Conservation (phyloP, 2,329 filamentous ascomycete genomes). For the Neoascochyta sp. region DNA sequence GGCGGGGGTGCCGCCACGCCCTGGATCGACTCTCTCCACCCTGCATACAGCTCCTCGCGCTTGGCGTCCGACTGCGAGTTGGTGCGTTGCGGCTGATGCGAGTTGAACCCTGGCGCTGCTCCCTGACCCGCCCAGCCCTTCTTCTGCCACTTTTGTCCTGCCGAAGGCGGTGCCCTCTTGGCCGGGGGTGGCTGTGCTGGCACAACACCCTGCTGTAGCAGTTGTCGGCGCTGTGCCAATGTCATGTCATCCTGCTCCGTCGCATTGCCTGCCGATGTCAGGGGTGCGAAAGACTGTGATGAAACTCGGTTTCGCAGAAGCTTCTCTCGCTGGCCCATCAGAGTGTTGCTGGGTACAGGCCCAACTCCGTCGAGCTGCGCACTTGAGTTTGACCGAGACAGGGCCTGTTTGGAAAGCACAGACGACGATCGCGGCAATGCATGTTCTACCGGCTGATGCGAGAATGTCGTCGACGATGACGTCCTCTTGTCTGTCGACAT, state of each 20-base stretch:
- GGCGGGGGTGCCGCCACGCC: slow-evolving; percentile 20
- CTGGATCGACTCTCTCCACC: slow-evolving; percentile 35
- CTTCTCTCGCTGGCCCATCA: slow-evolving; percentile 54
- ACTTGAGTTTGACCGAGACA: slow-evolving; percentile 23
- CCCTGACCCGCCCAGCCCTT: slow-evolving; percentile 21
- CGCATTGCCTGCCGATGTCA: slow-evolving; percentile 26
- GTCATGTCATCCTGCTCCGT: slow-evolving; percentile 62
- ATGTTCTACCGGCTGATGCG: slow-evolving; percentile 17
- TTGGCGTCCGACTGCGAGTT: slow-evolving; percentile 25
- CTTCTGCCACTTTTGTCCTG: slow-evolving; percentile 30
- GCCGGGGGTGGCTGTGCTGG: slow-evolving; percentile 11
- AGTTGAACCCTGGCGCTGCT: slow-evolving; percentile 33
- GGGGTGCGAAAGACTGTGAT: slow-evolving; percentile 37
- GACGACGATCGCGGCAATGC: slow-evolving; percentile 17
- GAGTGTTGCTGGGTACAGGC: slow-evolving; percentile 41
- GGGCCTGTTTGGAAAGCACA: slow-evolving; percentile 7
- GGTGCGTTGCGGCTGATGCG: slow-evolving; percentile 36
- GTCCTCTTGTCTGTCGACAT: slow-evolving; percentile 22
- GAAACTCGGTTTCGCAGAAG: slow-evolving; percentile 45
- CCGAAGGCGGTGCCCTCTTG: slow-evolving; percentile 18
- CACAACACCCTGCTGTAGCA: slow-evolving; percentile 32
- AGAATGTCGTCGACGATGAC: slow-evolving; percentile 19
- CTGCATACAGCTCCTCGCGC: slow-evolving; percentile 34
- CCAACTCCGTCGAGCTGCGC: slow-evolving; percentile 14
- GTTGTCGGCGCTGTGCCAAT: slow-evolving; percentile 58